Evolutionary conservation across 352 stramenopile genomes (phyloP), one percentile per base, ranked within the genome.

Genomic region (Globisporangium nagaii): DNA sequence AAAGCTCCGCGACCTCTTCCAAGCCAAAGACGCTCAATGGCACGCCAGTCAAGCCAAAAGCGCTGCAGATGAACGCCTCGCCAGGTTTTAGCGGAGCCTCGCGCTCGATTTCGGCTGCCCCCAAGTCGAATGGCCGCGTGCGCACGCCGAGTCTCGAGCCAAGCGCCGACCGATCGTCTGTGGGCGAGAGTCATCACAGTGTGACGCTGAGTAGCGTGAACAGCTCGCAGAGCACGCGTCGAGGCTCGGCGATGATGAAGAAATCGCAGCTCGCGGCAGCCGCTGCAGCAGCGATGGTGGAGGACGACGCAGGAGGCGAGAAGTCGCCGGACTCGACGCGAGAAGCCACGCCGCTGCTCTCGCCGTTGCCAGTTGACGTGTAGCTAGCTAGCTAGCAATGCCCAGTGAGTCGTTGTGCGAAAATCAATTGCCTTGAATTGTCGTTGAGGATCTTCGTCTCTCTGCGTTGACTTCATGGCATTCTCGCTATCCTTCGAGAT

Each of bases 291-390:
- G 19, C 22, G n/a, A 30, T 12, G 36, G 28, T 10, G 20, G 8
- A 49, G 24, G 22, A 35, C 12, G 22, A 24, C 32, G n/a, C 19
- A 17, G 22, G 28, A 12, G 32, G 54, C 7, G 35, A 54, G 43
- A 61, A 65, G 22, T 56, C 51, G 1, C 44, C 58, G 3, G 51
- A 62, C 12, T 40, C 58, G 24, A 65, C 51, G n/a, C 58, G 53
- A 22, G 43, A 42, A 27, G 53, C 58, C 4, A 34, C 51, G 12
- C 44, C 43, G 10, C 12, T 62, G 31, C 34, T 20, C 1, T 43
- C 35, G 8, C 44, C 27, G 44, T 9, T 13, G 3, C 22, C 25
- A 50, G 27, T 39, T 22, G 37, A n/a, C 31, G 40, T 20, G 15
- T 36, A 49, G 27, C 4, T 24, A 43, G 37, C 3, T 2, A 43